Percentiles rank a stretch among this genome's conserved stretches.
Evolutionary conservation across 768 basidiomycete genomes (phyloP).

Genomic region (Trametes elegans): DNA sequence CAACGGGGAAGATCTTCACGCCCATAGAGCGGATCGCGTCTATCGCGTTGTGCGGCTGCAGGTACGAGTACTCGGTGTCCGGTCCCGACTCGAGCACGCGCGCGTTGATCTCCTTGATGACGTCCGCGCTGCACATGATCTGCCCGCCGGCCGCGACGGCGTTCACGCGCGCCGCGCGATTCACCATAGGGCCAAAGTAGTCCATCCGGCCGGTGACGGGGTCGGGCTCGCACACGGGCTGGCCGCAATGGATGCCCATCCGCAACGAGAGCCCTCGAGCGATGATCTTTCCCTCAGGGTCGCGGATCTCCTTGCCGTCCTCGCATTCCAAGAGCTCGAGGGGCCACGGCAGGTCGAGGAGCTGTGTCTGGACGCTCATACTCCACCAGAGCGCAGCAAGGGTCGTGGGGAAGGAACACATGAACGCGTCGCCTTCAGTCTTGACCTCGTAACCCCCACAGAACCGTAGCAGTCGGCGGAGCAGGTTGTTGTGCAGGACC

Average conservation of each 20-base stretch:
- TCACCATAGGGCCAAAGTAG: constrained; percentile 96
- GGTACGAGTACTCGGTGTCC: constrained; percentile 58
- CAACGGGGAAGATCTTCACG: constrained; percentile 68
- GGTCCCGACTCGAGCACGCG: constrained; percentile 51
- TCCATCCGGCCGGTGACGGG: constrained; percentile 76
- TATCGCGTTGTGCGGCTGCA: constrained; percentile 58
- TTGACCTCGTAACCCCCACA: constrained; percentile 99
- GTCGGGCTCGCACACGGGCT: constrained; percentile 87
- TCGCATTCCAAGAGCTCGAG: constrained; percentile 89
- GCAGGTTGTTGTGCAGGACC: constrained; percentile 81
- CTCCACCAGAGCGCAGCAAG: constrained; percentile 89
- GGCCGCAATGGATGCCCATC: constrained; percentile 96
- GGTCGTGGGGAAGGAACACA: constrained; percentile 94
- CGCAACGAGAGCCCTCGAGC: constrained; percentile 90
- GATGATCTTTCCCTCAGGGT: constrained; percentile 63
- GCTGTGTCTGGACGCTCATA: constrained; percentile 77
- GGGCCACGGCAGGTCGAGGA: constrained; percentile 87
- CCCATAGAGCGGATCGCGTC: constrained; percentile 76
- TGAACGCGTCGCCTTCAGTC: constrained; percentile 99
- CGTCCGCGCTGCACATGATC: constrained; percentile 87
- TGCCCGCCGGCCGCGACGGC: constrained; percentile 88
- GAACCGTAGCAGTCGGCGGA: constrained; percentile 80
- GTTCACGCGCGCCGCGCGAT: constrained; percentile 84
- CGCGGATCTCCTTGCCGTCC: constrained; percentile 80
- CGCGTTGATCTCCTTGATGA: constrained; percentile 76